These are phyloP conservation scores for Puccinia triticina DNA, from an alignment of 1,284 basidiomycete species.

Conservation along the genomic window DNA sequence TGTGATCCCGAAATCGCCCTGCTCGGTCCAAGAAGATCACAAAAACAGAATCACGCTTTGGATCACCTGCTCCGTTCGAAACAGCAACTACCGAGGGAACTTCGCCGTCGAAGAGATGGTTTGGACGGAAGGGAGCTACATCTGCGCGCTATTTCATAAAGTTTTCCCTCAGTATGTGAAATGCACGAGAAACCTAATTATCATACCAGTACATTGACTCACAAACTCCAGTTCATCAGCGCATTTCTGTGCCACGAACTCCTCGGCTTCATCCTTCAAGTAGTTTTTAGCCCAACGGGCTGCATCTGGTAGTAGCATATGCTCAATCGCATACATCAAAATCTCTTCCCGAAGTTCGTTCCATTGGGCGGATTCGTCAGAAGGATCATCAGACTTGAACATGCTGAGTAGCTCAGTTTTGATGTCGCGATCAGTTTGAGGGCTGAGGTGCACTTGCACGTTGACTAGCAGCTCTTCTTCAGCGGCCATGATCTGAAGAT, in stretches of 20 bases:
- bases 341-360: constrained; percentile 82
- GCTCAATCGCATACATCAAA: constrained; percentile 75
- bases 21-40: constrained; percentile 83
- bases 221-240: constrained; percentile 73
- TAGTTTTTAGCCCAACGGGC: constrained; percentile 86
- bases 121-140: constrained; percentile 71
- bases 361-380: constrained; percentile 85
- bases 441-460: constrained; percentile 72
- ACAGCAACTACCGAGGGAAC: constrained; percentile 83
- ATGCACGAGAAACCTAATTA: constrained; percentile 14
- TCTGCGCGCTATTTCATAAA: constrained; percentile 60
- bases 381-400: constrained; percentile 81
- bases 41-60: constrained; percentile 83
- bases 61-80: constrained; percentile 93
- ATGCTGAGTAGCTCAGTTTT: constrained; percentile 76
- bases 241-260: constrained; percentile 72
- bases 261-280: constrained; percentile 86
- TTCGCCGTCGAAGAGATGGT: constrained; percentile 70
- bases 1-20: constrained; percentile 83
- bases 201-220: constrained; percentile 57
- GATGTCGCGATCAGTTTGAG: constrained; percentile 69
- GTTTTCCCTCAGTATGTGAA: constrained; percentile 42
- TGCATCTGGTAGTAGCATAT: constrained; percentile 78
- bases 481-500: constrained; percentile 86
- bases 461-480: constrained; percentile 85